These are phyloP conservation scores for Cercospora janseana DNA, from an alignment of 2,329 filamentous ascomycete genomes.

Conservation along the genomic window DNA sequence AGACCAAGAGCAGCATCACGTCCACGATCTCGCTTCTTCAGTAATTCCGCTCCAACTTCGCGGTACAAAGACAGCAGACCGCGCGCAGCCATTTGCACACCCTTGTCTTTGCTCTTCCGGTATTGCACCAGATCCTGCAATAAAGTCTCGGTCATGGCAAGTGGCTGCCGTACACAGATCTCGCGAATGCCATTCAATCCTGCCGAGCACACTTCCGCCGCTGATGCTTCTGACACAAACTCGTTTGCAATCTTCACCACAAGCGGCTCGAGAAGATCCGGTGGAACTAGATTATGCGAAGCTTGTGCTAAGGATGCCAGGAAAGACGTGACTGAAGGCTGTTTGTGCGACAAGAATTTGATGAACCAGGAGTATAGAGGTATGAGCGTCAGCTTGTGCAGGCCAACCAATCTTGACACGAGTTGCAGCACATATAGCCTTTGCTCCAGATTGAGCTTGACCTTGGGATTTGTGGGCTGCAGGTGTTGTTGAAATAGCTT, in stretches of 20 bases:
- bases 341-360: conserved; percentile 80
- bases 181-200: conserved; percentile 94
- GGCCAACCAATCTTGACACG: conserved; percentile 82
- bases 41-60: conserved; percentile 83
- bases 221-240: conserved; percentile 92
- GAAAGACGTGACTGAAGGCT: conserved; percentile 88
- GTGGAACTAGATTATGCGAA: conserved; percentile 85
- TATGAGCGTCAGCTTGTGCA: conserved; percentile 88
- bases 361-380: conserved; percentile 95
- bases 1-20: conserved; percentile 86
- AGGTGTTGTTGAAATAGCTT: conserved; percentile 86
- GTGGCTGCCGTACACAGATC: conserved; percentile 84
- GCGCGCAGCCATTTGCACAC: conserved; percentile 97
- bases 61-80: conserved; percentile 87
- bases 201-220: conserved; percentile 84
- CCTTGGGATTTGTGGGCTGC: conserved; percentile 68
- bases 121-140: conserved; percentile 95
- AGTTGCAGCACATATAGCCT: conserved; percentile 88
- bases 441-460: conserved; percentile 81
- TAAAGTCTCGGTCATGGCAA: conserved; percentile 96
- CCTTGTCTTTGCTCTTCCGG: conserved; percentile 96
- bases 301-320: conserved; percentile 89
- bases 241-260: conserved; percentile 97
- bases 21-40: conserved; percentile 86
- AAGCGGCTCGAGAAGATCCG: conserved; percentile 85